Base-by-base conservation (phyloP, 352 stramenopile species). In the Globisporangium camurandrum region DNA sequence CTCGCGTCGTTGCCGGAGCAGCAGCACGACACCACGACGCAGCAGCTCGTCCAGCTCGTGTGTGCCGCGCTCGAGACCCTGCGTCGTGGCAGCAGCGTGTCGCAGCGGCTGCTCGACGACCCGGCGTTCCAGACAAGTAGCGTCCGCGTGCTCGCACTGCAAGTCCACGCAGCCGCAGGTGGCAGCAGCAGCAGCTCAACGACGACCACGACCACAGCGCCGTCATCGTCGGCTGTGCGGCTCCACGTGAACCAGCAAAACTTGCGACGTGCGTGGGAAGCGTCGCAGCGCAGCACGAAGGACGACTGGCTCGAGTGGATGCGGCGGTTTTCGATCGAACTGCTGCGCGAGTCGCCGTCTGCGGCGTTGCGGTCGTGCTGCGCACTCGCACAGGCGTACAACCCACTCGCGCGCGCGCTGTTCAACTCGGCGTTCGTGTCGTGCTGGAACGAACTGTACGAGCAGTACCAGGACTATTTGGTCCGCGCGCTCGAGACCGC, bases 401-500 rank as follows among this genome's bases (percentile, higher is more conserved):
- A 97, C 46, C 95, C 96, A 1, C 74, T 99, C n/a, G 93, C 95
- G 5, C 70, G 89, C 31, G 93, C 98, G 43, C 67, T 99, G 16
- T 99, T 99, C 64, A 98, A 98, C 65, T 91, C 95, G 14, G 96
- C 96, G 16, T 99, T 99, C 83, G 91, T 98, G 31, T 99, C 91
- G 38, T 99, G 96, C 67, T 99, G 97, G 97, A 92, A 95, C 49
- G 93, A 99, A 44, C 65, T 99, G 30, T 94, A 87, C 40, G 86
- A 98, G 30, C 71, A 91, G 49, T 97, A 97, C 56, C 83, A 97
- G 51, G 75, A 89, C 23, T 93, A 96, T 62, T 66, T 99, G 11
- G 83, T 98, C 16, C 73, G 87, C 33, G 85, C 93, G 4, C 67
- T 99, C 16, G 86, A 98, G 59, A 88, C 77, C 24, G 96, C 96